Base-by-base conservation (phyloP, 371 early-diverging fungal genomes). In the Syncephalis plumigaleata region DNA sequence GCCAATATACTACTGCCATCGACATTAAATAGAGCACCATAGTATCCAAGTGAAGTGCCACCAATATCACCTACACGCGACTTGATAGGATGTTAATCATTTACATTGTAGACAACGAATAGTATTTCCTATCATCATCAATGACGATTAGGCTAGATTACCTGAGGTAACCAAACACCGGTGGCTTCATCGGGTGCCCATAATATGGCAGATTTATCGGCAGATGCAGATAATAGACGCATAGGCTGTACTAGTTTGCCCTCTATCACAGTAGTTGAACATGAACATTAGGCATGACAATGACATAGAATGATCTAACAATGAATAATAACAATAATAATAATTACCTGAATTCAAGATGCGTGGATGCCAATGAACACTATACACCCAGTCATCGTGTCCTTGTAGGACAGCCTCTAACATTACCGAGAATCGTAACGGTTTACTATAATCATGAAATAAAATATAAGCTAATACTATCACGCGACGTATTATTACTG, bases 311-410 rank as follows among this genome's bases (percentile, higher is more conserved):
- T n/a, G n/a, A n/a, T n/a, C n/a, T n/a, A n/a, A n/a, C n/a, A n/a
- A n/a, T n/a, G n/a, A n/a, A n/a, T 31, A 31, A 31, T 31, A 4
- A 7, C 31, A 31, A 31, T 31, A 31, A n/a, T n/a, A n/a, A n/a
- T n/a, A n/a, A 31, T 31, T 31, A 31, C 31, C 31, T 31, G 31
- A 31, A 31, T 31, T 31, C 4, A 4, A 16, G 16, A 20, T 25
- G 1, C 25, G 27, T 36, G 50, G 50, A 39, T 44, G 45, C 45
- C 45, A 50, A 16, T 17, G 56, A 22, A 88, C 81, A 44, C 77
- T 73, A 59, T 84, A 80, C 11, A 95, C 87, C 94, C 94, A 93
- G 48, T 91, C 93, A 49, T 94, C 95, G 54, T 97, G 97, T 0
- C 90, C 95, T 64, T 85, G 66, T 23, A 97, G 65, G n/a, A 93